Percentiles rank a stretch among this genome's conserved stretches.
phyloP scores from a whole-genome alignment of 257 asterid genomes.

The Solanum rostratum region DNA sequence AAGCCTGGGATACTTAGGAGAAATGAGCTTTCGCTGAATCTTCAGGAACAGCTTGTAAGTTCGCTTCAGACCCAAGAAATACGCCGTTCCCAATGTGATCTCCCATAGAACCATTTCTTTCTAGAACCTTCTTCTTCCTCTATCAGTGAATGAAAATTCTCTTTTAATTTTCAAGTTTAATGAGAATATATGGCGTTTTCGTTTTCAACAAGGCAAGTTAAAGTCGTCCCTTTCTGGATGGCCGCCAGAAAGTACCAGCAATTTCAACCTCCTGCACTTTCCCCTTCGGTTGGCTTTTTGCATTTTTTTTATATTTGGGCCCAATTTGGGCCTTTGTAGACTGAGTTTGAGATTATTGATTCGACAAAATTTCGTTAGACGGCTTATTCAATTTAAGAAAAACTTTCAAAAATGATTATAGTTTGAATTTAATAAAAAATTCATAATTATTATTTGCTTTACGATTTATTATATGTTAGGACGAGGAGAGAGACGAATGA shows the following conservation, averaged over 20 bases:
- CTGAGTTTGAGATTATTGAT: not conserved
- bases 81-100: conserved; percentile 79
- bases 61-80: conserved; percentile 72
- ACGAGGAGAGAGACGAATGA: not conserved
- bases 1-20: conserved; percentile 43
- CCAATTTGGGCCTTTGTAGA: not conserved
- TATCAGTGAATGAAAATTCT: not conserved
- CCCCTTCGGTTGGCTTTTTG: not conserved
- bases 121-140: not conserved
- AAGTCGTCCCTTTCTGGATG: not conserved
- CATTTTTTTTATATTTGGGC: not conserved
- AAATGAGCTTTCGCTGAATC: conserved; percentile 67
- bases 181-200: not conserved
- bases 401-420: not conserved
- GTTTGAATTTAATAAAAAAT: not conserved
- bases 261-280: not conserved
- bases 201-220: not conserved
- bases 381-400: not conserved
- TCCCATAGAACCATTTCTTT: conserved; percentile 83
- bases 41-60: conserved; percentile 63
- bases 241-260: not conserved
- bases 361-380: not conserved
- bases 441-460: too few relatives aligned
- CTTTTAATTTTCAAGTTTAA: not conserved
- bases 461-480: not conserved